Conservation (phyloP, 306 rosid species). For the Castanopsis chinensis region DNA sequence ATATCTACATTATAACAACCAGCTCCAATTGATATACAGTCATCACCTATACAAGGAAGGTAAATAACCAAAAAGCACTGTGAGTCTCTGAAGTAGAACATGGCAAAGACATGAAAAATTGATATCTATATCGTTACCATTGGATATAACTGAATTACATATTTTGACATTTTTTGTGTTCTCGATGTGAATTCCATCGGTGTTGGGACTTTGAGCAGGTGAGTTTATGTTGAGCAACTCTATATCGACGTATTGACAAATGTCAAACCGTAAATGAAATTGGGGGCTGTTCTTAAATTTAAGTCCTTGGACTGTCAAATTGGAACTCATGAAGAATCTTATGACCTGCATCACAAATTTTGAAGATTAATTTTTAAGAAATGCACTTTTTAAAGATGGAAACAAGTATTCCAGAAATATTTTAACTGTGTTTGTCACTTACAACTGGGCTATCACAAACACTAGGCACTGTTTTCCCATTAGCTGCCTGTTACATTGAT, state of each 20-base stretch:
- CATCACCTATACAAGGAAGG: conserved; percentile 40
- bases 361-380: background rate
- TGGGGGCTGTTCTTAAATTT: conserved; percentile 47
- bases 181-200: conserved; percentile 63
- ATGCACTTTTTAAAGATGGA: background rate
- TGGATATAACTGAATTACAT: conserved; percentile 39
- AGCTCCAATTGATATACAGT: conserved; percentile 56
- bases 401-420: background rate
- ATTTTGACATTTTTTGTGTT: conserved; percentile 39
- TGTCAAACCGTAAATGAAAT: conserved; percentile 45
- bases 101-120: background rate
- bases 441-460: conserved; percentile 66
- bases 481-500: conserved; percentile 36
- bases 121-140: conserved; percentile 18
- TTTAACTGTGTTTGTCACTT: conserved; percentile 20
- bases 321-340: conserved; percentile 46
- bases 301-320: conserved; percentile 40
- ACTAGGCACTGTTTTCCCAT: conserved; percentile 29
- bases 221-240: conserved; percentile 40
- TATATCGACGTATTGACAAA: conserved; percentile 38
- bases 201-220: conserved; percentile 47
- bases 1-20: conserved; percentile 54
- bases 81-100: background rate
- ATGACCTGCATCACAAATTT: conserved; percentile 33
- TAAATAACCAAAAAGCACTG: background rate